Base-by-base conservation (phyloP, 108 stramenopile genomes). In the Cyclotella sp. region DNA sequence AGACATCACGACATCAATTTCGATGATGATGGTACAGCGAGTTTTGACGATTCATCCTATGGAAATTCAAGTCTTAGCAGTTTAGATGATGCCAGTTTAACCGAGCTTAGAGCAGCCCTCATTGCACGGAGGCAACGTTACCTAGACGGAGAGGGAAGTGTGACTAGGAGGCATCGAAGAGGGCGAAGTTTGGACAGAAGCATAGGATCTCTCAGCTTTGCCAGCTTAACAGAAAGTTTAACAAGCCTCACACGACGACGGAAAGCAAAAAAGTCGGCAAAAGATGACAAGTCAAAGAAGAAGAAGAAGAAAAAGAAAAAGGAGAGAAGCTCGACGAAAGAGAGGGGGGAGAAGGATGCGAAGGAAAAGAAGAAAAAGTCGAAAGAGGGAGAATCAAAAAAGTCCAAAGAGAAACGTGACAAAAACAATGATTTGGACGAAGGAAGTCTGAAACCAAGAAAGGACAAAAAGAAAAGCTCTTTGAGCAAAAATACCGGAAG, bases 1-100 rank as follows among this genome's bases (percentile, higher is more conserved):
- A 30, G 58, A 0, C 75, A 76, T 57, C 75, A 76, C 41, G 66
- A 76, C 13, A 65, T 65, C 9, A 68, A 68, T 59, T 66, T 57
- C 46, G 66, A 76, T 68, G 66, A 76, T 49, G 73, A 65, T 34
- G 63, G 27, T 26, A 40, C 59, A 24, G 69, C 69, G 26, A 41
- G 42, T 16, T 73, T 40, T 47, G 30, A 21, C 46, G 66, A 67
- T 24, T 16, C 19, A 30, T 53, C 49, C 29, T 40, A 45, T 67
- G 75, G 75, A 19, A 60, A 68, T 53, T 19, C 45, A 7, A 72
- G 58, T 47, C 39, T 45, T 1, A 30, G 28, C 8, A 57, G 53
- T 55, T 65, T 64, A 19, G 73, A 54, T 44, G 62, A 63, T 52
- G 72, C 45, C 16, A 53, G 34, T 34, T 12, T 57, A 9, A 41